Base-by-base conservation (phyloP, 805 yeast genomes). In the Clavispora vitiphila region DNA sequence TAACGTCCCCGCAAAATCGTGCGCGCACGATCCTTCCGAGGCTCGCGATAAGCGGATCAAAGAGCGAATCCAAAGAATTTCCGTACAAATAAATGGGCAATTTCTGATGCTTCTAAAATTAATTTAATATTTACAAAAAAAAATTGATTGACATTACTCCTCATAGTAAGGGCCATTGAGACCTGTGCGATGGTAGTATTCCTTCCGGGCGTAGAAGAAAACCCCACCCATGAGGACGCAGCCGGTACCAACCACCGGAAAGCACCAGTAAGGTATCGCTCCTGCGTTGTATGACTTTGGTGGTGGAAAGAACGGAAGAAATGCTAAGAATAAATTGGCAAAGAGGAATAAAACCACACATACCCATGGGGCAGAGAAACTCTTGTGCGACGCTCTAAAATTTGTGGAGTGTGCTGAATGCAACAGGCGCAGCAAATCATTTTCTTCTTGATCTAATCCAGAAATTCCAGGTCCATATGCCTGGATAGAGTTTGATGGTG, bases 291-390 rank as follows among this genome's bases (percentile, higher is more conserved):
- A 61, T 1, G 51, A 43, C 19, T 59, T 53, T 3, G 78, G 77
- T 0, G 82, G 82, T 3, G 78, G 79, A 0, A 78, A 60, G 56
- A 78, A 78, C 3, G 83, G 83, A 42, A 78, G 69, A 6, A 78
- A 38, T 1, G 81, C 77, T 46, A 78, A 61, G 41, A 76, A 75
- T 4, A 76, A 9, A 47, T 78, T 77, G 6, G 78, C 67, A 1
- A 60, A 3, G 11, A 77, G 50, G 48, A 77, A 79, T 1, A 76
- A 42, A 1, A 49, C 10, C 11, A 67, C 54, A 32, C 65, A 58
- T 5, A 57, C 36, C 44, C 49, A 51, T 1, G 72, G 72, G 1
- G 68, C 60, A 9, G 62, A 50, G 31, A 61, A 45, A 11, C 47
- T 39, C 20, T 43, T 47, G 30, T 30, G 26, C 6, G 29, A 27